These are phyloP conservation scores for Diddensiella santjacobensis DNA, from an alignment of 805 yeast species.

Conservation along the genomic window DNA sequence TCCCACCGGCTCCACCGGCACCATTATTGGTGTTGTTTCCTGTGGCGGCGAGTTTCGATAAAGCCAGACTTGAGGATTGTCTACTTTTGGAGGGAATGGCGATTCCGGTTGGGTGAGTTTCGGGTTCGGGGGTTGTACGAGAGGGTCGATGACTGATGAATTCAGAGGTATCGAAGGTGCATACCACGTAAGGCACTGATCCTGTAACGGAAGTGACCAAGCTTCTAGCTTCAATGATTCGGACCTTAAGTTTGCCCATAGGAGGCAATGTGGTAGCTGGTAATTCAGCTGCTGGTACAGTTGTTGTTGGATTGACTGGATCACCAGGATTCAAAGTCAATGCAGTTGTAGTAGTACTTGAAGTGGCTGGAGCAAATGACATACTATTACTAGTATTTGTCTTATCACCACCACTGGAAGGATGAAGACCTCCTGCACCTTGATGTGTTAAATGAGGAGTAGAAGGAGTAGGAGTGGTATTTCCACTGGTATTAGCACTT, in stretches of 20 bases:
- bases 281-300: neutral
- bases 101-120: slow-evolving; percentile 6
- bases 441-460: neutral
- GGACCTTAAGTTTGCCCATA: slow-evolving; percentile 72
- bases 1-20: neutral
- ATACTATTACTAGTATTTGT: neutral
- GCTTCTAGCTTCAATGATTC: slow-evolving; percentile 74
- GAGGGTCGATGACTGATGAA: slow-evolving; percentile 79
- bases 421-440: neutral
- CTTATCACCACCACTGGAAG: too few species aligned
- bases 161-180: slow-evolving; percentile 45
- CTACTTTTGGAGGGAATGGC: slow-evolving; percentile 30
- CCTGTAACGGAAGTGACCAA: slow-evolving; percentile 51
- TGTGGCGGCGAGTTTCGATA: slow-evolving; percentile 12
- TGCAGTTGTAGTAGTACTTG: slow-evolving; percentile 10
- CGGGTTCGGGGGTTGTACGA: slow-evolving; percentile 13
- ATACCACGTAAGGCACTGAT: slow-evolving; percentile 57
- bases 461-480: slow-evolving; percentile 2
- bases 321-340: neutral
- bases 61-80: neutral
- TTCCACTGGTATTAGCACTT: neutral
- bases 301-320: neutral
- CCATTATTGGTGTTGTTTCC: neutral
- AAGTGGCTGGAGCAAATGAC: slow-evolving; percentile 3
- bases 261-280: slow-evolving; percentile 10